A percentile compares a stretch with the other conserved stretches of the same genome.
Evolutionary conservation across 352 stramenopile species (phyloP).

Genomic region (Phytopythium boreale): DNA sequence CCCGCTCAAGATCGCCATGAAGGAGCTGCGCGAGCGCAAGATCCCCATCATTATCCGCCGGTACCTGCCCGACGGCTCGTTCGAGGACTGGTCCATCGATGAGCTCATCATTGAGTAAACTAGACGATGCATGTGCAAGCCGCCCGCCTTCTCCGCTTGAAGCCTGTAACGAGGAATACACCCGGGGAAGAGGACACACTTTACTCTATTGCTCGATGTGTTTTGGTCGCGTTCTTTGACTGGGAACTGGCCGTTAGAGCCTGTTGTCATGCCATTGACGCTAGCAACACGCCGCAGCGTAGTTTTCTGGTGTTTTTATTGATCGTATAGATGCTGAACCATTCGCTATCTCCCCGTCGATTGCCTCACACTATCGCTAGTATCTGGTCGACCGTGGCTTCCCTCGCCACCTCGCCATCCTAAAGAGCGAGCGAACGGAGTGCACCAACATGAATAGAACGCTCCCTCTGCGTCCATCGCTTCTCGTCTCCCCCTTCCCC

Average conservation of each 20-base stretch:
- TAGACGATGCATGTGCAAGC: conserved; percentile 9
- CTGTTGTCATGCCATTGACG: too few species aligned
- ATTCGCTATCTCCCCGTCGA: not conserved
- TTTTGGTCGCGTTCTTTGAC: not conserved
- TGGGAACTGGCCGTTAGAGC: too few species aligned
- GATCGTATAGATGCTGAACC: not conserved
- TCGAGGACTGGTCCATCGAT: conserved; percentile 99
- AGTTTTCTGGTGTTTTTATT: conserved; percentile 2
- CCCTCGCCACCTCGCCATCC: not conserved
- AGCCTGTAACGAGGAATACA: not conserved
- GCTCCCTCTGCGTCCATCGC: not conserved
- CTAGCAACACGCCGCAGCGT: not conserved
- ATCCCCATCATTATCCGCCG: conserved; percentile 99
- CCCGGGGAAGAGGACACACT: not conserved
- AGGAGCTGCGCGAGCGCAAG: conserved; percentile 98
- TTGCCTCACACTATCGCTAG: too few species aligned
- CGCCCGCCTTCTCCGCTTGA: not conserved
- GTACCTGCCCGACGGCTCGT: conserved; percentile 98
- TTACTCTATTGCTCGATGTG: not conserved
- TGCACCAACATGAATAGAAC: not conserved
- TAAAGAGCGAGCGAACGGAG: not conserved
- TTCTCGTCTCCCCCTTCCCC: not conserved
- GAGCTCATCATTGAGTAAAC: conserved; percentile 98
- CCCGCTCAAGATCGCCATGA: conserved; percentile 99
- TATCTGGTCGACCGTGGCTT: not conserved